Base-by-base conservation (phyloP, 257 asterid species). In the Fraxinus quadrangulata region DNA sequence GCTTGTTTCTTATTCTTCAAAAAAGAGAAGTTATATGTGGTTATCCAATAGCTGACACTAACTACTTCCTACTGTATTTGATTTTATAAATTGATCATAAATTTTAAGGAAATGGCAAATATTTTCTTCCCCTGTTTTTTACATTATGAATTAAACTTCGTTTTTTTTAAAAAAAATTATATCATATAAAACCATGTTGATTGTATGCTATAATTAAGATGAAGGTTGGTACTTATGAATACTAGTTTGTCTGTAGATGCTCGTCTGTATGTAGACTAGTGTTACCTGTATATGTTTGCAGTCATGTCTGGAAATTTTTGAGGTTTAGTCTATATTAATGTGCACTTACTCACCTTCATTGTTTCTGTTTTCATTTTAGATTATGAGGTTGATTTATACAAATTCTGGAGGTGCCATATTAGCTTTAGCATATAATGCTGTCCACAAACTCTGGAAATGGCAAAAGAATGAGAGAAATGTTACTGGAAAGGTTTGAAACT, bases 391-490 rank as follows among this genome's bases (percentile, higher is more conserved):
- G 74, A 83, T 82, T 26, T 92, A 92, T 63, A 89, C 95, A 77
- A 84, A 86, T 85, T 87, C 92, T 63, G 97, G 95, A 72, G 83
- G 82, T 75, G 83, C 91, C 49, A 87, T 92, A 66, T 77, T 92
- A 81, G 94, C 96, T 39, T 80, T 92, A 76, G 88, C 91, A 34
- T 79, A 81, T 72, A 88, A 90, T 79, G 93, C 90, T 5, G 87
- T 87, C 65, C 97, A 91, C 90, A 88, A 88, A 83, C 89, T 89
- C 3, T 92, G 96, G 97, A 92, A 89, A 81, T 92, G 93, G 97
- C 86, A 82, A 75, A 76, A 79, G 31, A 86, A 67, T 72, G 92
- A 88, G 56, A 75, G 79, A 70, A 89, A 88, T 59, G n/a, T 37
- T 42, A 47, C 81, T 30, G 94, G 88, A 81, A 88, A 85, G 89